Evolutionary conservation across 257 asterid genomes (phyloP), one percentile per base, ranked within the genome.

Genomic region (Solanum peruvianum): DNA sequence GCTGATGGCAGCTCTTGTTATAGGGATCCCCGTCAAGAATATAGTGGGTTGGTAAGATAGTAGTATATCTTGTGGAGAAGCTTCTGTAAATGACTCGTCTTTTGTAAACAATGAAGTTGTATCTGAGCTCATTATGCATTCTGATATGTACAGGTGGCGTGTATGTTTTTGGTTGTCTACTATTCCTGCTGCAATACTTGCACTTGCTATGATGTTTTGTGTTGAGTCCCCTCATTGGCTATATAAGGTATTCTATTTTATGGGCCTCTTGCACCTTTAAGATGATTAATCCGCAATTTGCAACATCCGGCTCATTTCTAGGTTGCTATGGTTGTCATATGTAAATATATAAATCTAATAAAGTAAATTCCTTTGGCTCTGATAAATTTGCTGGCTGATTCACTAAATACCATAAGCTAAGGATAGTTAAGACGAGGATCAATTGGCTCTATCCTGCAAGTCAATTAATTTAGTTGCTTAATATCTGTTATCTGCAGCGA

Each of bases 141-240:
- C 87, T 84, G 20, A 86, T 88, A 83, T 86, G 85, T 85, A 76
- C 90, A 96, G 98, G 99, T 96, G 99, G 99, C 96, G 98, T 89
- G 84, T 91, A 80, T 96, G 98, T 92, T 96, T 96, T 88, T 95
- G 98, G 98, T 78, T 92, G 82, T 94, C 99, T 81, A 86, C 91
- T 47, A 73, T 95, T 89, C 99, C 99, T 14, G 98, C 99, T 90
- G 91, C 93, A 16, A 25, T 92, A 83, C 94, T 96, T 73, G 96
- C 92, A 87, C 87, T 96, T 85, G 89, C 92, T 42, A 96, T 96
- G 98, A 90, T 89, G 89, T 96, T 93, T 89, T 96, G 99, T 90
- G 98, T 89, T 56, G 99, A 96, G 88, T 95, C 98, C 89, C 99
- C 99, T 23, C 94, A 92, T 64, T 95, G 99, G 99, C 92, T 96